Evolutionary conservation across 148 eudicot species (phyloP).

Genomic region (Pouteria glomerata): DNA sequence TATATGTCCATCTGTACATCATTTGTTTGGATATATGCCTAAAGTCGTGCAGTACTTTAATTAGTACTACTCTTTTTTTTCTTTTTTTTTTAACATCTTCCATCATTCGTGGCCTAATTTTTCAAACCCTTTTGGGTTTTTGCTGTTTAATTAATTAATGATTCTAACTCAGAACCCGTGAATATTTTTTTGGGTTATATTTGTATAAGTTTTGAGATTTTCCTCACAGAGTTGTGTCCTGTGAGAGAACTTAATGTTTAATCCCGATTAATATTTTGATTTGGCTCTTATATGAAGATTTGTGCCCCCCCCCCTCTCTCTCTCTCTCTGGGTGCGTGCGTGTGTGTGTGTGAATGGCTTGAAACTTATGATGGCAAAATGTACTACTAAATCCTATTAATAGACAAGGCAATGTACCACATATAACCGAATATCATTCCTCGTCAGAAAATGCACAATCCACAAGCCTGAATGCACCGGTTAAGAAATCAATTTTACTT

Average conservation of each 20-base stretch:
- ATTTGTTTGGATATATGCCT: neutral
- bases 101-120: neutral
- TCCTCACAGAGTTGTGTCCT: slow-evolving; percentile 27
- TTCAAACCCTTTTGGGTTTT: slow-evolving; percentile 2
- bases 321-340: neutral
- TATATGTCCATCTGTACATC: neutral
- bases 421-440: no score
- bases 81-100: slow-evolving; percentile 21
- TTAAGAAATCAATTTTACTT: no score
- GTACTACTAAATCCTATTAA: no score
- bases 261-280: neutral
- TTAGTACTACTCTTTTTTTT: neutral
- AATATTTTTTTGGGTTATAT: slow-evolving; percentile 15
- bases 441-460: no score
- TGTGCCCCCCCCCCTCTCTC: neutral
- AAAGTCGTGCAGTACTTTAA: neutral
- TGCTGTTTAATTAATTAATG: neutral
- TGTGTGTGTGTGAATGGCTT: no score
- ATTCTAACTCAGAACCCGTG: slow-evolving; percentile 9
- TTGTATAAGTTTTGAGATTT: slow-evolving; percentile 16
- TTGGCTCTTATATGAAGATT: no score
- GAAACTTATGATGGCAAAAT: no score
- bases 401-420: no score
- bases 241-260: slow-evolving; percentile 12
- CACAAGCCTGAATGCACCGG: no score